Base-by-base conservation (phyloP, 2,329 filamentous ascomycete genomes). In the Ophioceras dolichostomum region DNA sequence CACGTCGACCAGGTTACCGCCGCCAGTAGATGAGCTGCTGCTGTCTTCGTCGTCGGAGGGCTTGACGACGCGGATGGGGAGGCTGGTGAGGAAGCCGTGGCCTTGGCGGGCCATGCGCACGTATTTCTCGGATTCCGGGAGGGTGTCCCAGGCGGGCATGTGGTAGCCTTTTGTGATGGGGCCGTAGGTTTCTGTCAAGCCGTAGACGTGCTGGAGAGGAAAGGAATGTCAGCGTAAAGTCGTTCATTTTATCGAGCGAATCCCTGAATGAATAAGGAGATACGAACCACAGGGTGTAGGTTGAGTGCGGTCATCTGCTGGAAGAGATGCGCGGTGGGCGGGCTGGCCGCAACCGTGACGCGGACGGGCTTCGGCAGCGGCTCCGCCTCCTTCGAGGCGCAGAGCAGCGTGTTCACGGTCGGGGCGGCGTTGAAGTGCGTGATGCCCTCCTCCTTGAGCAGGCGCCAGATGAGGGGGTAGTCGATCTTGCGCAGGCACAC, bases 191-290 rank as follows among this genome's bases (percentile, higher is more conserved):
- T 96, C 73, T 1, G 76, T 81, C 60, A 82, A 58, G 28, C 91
- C 91, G 55, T 98, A 98, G 7, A 94, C 87, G 55, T 98, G 91
- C n/a, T n/a, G n/a, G n/a, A n/a, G n/a, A n/a, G n/a, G n/a, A n/a
- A n/a, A n/a, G n/a, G n/a, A n/a, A n/a, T n/a, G n/a, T n/a, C n/a
- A n/a, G n/a, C n/a, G n/a, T n/a, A n/a, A n/a, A n/a, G n/a, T n/a
- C n/a, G n/a, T n/a, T n/a, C n/a, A n/a, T n/a, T n/a, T n/a, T n/a
- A n/a, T n/a, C n/a, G n/a, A n/a, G n/a, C n/a, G n/a, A n/a, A n/a
- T n/a, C n/a, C n/a, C n/a, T n/a, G n/a, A n/a, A n/a, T n/a, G n/a
- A n/a, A n/a, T n/a, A n/a, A n/a, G n/a, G n/a, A n/a, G n/a, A n/a
- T n/a, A n/a, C n/a, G n/a, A n/a, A n/a, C n/a, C 1, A 95, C 85